Evolutionary conservation across 2,329 filamentous ascomycete genomes (phyloP), one percentile per base, ranked within the genome.

Genomic region (Amphichorda felina): DNA sequence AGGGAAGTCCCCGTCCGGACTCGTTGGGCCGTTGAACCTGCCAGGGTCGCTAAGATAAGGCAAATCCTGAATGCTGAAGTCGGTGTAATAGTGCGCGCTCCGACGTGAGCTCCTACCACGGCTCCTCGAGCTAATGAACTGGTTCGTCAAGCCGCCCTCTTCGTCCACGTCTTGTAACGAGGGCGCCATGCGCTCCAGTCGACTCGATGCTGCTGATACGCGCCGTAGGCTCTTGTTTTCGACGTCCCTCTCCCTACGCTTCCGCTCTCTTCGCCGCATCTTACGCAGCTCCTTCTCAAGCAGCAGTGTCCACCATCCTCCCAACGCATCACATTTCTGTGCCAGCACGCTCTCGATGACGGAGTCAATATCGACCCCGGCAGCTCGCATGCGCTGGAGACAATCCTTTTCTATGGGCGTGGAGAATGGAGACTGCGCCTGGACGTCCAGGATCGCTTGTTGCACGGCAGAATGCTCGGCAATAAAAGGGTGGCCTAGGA

Each of bases 231-330:
- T 84, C 53, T 86, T 81, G 38, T 76, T 77, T 49, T 96, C 86
- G 2, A 72, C 70, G 48, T 98, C 88, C 46, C 76, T 79, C 53
- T 96, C 88, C 50, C 73, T 86, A 8, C 89, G 75, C 52, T 89
- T 95, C 36, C 77, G 74, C 48, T 95, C 87, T 42, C 80, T 70
- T 41, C 87, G 70, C 41, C 64, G 71, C 43, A 88, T 79, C 56
- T 98, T 98, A 8, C 87, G 76, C 53, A 87, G 76, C 52, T 98
- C 91, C 55, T 96, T 98, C 51, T 96, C 91, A 8, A 96, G 76
- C 27, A 98, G 62, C 19, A 98, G 60, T 3, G 85, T 83, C 91
- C 91, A 98, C 91, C 91, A 98, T 5, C 91, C 91, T 34, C 87
- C 85, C 33, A 98, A 63, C 5, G 81, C 73, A 57, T 98, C 89